Conservation (phyloP, 1,139 yeast genomes). For the Scheffersomyces parashehatae region DNA sequence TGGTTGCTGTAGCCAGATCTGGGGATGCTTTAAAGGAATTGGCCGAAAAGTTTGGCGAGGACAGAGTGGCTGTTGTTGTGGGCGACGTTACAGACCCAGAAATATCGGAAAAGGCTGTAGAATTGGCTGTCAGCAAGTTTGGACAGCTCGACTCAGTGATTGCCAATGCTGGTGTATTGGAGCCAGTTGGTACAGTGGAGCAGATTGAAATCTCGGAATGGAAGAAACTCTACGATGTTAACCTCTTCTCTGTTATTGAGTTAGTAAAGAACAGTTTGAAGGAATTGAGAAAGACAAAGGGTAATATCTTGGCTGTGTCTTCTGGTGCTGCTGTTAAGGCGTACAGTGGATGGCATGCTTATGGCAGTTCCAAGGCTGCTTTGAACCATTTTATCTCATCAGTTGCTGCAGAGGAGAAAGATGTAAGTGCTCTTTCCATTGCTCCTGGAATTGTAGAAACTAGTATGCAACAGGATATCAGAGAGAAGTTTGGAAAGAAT, state of each 20-base stretch:
- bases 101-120: slow-evolving; percentile 43
- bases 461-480: slow-evolving; percentile 75
- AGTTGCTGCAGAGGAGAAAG: slow-evolving; percentile 65
- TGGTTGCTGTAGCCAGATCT: slow-evolving; percentile 74
- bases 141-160: slow-evolving; percentile 71
- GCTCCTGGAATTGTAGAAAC: slow-evolving; percentile 97
- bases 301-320: slow-evolving; percentile 71
- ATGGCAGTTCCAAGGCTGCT: slow-evolving; percentile 90
- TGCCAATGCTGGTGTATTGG: slow-evolving; percentile 86
- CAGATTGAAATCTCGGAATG: slow-evolving; percentile 54
- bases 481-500: slow-evolving; percentile 53
- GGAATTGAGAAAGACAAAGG: slow-evolving; percentile 54
- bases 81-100: slow-evolving; percentile 66
- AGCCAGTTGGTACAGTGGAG: slow-evolving; percentile 68
- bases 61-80: slow-evolving; percentile 52
- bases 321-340: slow-evolving; percentile 77
- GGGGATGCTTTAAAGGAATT: slow-evolving; percentile 46
- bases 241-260: slow-evolving; percentile 74
- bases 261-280: slow-evolving; percentile 62
- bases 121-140: slow-evolving; percentile 48
- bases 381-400: slow-evolving; percentile 71
- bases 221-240: slow-evolving; percentile 70
- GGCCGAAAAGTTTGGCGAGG: slow-evolving; percentile 43
- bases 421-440: slow-evolving; percentile 60
- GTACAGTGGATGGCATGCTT: slow-evolving; percentile 82